Evolutionary conservation across 495 filamentous ascomycete species (phyloP).

Genomic region (Talaromyces borbonicus): DNA sequence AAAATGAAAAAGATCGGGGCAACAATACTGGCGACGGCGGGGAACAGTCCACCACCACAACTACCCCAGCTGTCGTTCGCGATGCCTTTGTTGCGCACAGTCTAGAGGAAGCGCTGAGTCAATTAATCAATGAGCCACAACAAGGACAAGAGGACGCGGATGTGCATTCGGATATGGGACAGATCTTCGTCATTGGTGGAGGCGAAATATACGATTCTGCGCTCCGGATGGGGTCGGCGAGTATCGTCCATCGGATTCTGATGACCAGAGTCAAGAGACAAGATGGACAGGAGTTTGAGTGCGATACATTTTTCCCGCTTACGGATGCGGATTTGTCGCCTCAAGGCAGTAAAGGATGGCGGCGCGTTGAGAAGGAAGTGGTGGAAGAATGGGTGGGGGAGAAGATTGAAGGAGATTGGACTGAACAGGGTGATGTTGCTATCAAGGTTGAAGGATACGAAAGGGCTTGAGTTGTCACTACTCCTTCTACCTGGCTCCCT

Average conservation of each 20-base stretch:
- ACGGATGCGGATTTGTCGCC: conserved; percentile 20
- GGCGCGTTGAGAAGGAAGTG: conserved; percentile 25
- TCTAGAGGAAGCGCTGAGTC: conserved; percentile 47
- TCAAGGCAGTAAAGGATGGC: conserved; percentile 21
- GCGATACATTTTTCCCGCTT: conserved; percentile 79
- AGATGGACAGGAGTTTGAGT: conserved; percentile 55
- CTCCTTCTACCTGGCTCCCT: no score
- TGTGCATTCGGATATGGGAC: conserved; percentile 27
- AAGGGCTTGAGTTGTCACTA: conserved; percentile 7
- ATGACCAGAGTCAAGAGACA: conserved; percentile 30
- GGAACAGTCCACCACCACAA: conserved; percentile 8
- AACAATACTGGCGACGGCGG: not conserved
- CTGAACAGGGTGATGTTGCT: conserved; percentile 29
- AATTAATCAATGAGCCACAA: conserved; percentile 11
- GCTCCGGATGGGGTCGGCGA: conserved; percentile 29
- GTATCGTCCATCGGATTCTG: conserved; percentile 25
- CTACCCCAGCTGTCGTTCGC: conserved; percentile 11
- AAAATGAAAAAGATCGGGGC: conserved; percentile 13
- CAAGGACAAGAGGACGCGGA: conserved; percentile 15
- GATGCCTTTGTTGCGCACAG: conserved; percentile 30
- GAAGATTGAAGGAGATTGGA: conserved; percentile 30
- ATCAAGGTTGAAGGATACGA: conserved; percentile 40
- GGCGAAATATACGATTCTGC: conserved; percentile 71
- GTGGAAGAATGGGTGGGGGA: conserved; percentile 36
- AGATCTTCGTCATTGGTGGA: conserved; percentile 83